These are phyloP conservation scores for Linum trigynum DNA, from an alignment of 345 rosid species.

Conservation along the genomic window DNA sequence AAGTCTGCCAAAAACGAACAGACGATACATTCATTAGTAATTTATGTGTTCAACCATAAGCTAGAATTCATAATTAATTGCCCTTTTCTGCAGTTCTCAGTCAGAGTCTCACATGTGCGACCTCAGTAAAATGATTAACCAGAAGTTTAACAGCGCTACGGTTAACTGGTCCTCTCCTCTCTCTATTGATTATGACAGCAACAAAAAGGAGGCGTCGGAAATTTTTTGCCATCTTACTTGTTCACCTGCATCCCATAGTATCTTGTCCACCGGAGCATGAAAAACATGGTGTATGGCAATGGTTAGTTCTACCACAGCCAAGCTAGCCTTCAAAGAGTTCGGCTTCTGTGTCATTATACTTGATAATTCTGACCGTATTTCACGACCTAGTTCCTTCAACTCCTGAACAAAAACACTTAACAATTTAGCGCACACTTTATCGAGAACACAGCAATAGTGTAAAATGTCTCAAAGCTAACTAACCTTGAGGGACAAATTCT, in stretches of 20 bases:
- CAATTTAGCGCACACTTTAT: background rate
- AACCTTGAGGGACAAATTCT: conserved; percentile 66
- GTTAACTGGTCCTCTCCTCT: background rate
- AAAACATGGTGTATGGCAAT: conserved; percentile 81
- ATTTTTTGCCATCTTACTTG: conserved; percentile 37
- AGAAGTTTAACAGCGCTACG: background rate
- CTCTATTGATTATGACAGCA: background rate
- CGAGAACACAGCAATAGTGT: conserved; percentile 8
- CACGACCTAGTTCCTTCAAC: conserved; percentile 59
- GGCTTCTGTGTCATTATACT: conserved; percentile 35
- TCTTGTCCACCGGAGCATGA: conserved; percentile 77
- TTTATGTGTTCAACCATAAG: background rate
- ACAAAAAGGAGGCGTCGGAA: background rate
- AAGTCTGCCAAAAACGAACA: conserved; percentile 41
- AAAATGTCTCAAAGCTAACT: background rate
- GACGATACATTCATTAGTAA: background rate
- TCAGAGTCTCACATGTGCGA: background rate
- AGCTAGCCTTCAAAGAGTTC: conserved; percentile 51
- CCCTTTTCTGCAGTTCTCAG: background rate
- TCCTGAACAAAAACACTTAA: conserved; percentile 38
- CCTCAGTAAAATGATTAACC: background rate
- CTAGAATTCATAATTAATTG: background rate
- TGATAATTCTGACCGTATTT: conserved; percentile 53
- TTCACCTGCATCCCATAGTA: conserved; percentile 83
- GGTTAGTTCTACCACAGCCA: conserved; percentile 70